phyloP scores from a whole-genome alignment of 345 rosid genomes.

The Citrus trifoliata region DNA sequence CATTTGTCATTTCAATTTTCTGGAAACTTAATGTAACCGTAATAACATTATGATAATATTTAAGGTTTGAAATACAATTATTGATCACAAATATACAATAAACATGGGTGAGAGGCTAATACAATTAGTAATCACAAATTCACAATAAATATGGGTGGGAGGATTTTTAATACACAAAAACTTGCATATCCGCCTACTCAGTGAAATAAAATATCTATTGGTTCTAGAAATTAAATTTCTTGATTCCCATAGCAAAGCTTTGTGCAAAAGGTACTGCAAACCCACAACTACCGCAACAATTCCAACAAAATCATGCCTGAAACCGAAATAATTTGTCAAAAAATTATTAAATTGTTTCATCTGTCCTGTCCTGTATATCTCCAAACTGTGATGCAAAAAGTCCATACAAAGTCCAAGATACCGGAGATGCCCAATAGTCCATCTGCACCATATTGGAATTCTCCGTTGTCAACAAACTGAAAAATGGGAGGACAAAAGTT shows the following conservation, averaged over 20 bases:
- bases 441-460: constrained; percentile 47
- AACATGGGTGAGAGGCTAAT: too few relatives aligned
- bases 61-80: too few relatives aligned
- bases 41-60: too few relatives aligned
- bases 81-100: too few relatives aligned
- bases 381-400: constrained; percentile 37
- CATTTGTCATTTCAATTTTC: too few relatives aligned
- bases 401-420: constrained; percentile 48
- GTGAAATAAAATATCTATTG: background rate
- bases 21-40: too few relatives aligned
- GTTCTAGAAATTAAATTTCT: constrained; percentile 10
- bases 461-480: constrained; percentile 9
- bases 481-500: too few relatives aligned
- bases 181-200: too few relatives aligned
- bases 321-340: constrained; percentile 16
- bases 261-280: constrained; percentile 13
- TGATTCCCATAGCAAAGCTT: constrained; percentile 15
- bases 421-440: constrained; percentile 48
- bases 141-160: too few relatives aligned
- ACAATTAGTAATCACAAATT: too few relatives aligned
- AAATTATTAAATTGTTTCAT: constrained; percentile 6
- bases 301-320: constrained; percentile 14
- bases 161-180: too few relatives aligned
- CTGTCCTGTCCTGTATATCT: constrained; percentile 13
- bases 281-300: constrained; percentile 6